These are phyloP conservation scores for Leishmania major DNA, from an alignment of 208 protist genomes.

Conservation along the genomic window DNA sequence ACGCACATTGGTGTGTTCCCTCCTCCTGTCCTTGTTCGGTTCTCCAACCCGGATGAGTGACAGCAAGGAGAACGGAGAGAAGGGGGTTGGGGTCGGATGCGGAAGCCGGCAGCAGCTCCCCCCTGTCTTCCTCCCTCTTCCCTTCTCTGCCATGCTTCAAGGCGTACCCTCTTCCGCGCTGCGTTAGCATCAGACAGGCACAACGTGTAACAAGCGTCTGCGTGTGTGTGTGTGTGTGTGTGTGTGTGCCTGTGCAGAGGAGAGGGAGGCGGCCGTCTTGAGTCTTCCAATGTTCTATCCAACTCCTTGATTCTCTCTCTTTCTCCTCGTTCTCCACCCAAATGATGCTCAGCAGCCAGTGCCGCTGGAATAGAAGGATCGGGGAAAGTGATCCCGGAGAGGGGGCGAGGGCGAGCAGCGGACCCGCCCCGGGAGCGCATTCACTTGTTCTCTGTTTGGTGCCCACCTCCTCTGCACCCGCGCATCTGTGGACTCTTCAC, in stretches of 20 bases:
- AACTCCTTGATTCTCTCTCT: background rate
- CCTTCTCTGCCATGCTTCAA: background rate
- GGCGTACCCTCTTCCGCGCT: background rate
- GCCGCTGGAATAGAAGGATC: background rate
- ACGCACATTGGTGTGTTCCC: background rate
- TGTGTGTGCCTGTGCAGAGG: background rate
- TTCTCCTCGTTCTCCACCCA: background rate
- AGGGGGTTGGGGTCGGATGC: no score
- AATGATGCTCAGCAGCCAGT: background rate
- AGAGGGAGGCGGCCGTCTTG: background rate
- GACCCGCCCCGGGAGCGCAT: no score
- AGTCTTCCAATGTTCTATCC: background rate
- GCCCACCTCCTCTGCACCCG: background rate
- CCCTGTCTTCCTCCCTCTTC: background rate
- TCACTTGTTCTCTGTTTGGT: background rate
- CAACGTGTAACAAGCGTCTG: background rate
- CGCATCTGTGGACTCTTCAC: background rate
- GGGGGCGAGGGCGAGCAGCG: background rate
- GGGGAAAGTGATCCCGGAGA: background rate
- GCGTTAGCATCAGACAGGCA: background rate
- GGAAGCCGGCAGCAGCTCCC: no score
- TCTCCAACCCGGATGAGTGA: no score
- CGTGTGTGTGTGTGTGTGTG: background rate
- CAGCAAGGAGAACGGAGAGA: no score
- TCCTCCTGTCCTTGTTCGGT: background rate